Evolutionary conservation across 2,329 filamentous ascomycete genomes (phyloP), one percentile per base, ranked within the genome.

Genomic region (Arthrobotrys conoides): DNA sequence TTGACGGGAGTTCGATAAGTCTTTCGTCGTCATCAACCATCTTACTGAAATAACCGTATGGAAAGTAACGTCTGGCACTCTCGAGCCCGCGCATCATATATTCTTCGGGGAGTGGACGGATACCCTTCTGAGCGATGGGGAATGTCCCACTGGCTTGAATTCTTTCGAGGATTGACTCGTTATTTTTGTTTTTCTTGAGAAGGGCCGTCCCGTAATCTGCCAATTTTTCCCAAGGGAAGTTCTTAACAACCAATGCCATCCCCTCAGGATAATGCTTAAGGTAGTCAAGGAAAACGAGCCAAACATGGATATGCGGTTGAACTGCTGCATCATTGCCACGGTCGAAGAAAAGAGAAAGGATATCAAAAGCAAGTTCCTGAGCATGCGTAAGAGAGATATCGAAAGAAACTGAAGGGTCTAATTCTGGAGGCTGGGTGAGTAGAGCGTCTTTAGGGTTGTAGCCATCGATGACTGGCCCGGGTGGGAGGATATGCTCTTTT

Each of bases 81-180:
- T 90, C 83, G 0, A 92, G 84, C 0, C 91, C 91, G 0, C 90
- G 86, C 70, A 93, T 87, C 0, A 88, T 86, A 80, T 89, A 92
- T 77, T 94, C 92, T 61, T 93, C 92, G 0, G 91, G 90, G 0
- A 93, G 83, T 0, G 91, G 91, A 0, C 87, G 85, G 0, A 86
- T 86, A 0, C 86, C 84, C 33, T 86, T 85, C 1, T 85, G 85
- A 1, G 85, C 84, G 0, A 84, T 82, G 0, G 88, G 88, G 71
- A 92, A 90, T 0, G 84, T 82, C 0, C 82, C 83, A 33, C 82
- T 84, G 36, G 85, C 84, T 76, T 89, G 84, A 27, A 85, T 73
- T 2, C 64, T 46, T 46, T 55, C 82, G 81, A 80, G 85, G 82
- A 36, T 82, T 73, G 20, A 81, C 73, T 33, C 81, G 12, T 80